These are phyloP conservation scores for Cyclotella choctawhatcheeana DNA, from an alignment of 108 stramenopile species.

Conservation along the genomic window DNA sequence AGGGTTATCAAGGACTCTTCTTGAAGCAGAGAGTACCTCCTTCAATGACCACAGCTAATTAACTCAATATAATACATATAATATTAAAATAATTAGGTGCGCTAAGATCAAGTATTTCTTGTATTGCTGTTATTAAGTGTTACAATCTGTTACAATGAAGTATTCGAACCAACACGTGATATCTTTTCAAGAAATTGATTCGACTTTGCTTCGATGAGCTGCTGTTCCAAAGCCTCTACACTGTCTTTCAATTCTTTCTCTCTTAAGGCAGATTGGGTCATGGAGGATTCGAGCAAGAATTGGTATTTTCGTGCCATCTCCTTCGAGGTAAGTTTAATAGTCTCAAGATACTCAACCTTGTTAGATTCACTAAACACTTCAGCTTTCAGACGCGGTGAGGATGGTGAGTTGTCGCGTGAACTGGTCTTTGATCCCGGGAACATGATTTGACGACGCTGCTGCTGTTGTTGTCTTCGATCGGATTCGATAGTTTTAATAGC, in stretches of 20 bases:
- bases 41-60: too few species aligned
- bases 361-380: background rate
- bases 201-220: constrained; percentile 53
- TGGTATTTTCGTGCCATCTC: constrained; percentile 25
- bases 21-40: constrained; percentile 29
- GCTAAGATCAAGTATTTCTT: too few species aligned
- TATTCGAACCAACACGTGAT: too few species aligned
- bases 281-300: constrained; percentile 24
- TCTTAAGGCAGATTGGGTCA: constrained; percentile 35
- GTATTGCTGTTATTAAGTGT: too few species aligned
- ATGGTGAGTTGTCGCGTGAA: constrained; percentile 3
- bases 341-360: constrained; percentile 16
- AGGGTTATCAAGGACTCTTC: constrained; percentile 69
- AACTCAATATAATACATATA: too few species aligned
- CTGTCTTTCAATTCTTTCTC: constrained; percentile 61
- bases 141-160: too few species aligned
- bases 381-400: constrained; percentile 16
- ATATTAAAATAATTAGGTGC: too few species aligned
- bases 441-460: constrained; percentile 63
- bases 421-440: constrained; percentile 41
- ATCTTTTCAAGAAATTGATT: too few species aligned
- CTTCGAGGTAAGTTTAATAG: constrained; percentile 12
- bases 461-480: constrained; percentile 46
- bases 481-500: constrained; percentile 52
- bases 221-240: constrained; percentile 64